phyloP scores from a whole-genome alignment of 352 stramenopile species.

The Pythium rhizo-oryzae region DNA sequence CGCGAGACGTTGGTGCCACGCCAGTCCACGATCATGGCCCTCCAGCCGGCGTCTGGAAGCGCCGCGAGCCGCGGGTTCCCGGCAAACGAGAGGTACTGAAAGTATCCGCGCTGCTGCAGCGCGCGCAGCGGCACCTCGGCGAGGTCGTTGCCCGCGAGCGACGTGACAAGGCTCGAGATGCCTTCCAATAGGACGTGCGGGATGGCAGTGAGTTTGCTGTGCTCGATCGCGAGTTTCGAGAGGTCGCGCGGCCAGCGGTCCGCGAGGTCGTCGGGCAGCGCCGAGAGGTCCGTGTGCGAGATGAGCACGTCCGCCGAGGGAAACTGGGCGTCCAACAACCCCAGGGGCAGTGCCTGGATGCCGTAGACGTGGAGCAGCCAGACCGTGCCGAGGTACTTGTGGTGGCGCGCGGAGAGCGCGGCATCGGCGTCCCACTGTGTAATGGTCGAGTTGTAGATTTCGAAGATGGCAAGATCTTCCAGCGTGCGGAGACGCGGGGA shows the following conservation, averaged over 20 bases:
- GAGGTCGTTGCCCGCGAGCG: conserved; percentile 18
- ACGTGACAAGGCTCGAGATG: background rate
- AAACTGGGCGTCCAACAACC: background rate
- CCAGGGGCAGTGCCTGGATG: background rate
- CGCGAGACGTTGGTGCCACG: background rate
- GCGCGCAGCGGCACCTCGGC: background rate
- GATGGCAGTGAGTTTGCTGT: conserved; percentile 2
- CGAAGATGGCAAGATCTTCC: conserved; percentile 8
- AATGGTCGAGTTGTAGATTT: conserved; percentile 30
- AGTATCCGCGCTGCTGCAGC: background rate
- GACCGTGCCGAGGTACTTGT: conserved; percentile 3
- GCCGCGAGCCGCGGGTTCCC: background rate
- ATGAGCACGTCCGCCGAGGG: background rate
- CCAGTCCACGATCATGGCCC: background rate
- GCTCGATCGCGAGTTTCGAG: conserved; percentile 14
- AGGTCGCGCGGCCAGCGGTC: conserved; percentile 8
- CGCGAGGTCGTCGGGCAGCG: conserved; percentile 10
- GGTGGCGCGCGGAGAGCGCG: background rate
- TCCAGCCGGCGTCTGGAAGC: background rate
- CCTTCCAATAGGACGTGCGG: background rate
- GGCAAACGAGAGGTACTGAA: conserved; percentile 1
- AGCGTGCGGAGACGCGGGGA: conserved; percentile 1
- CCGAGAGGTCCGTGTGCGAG: conserved; percentile 4
- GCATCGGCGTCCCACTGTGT: conserved; percentile 11
- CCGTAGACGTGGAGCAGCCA: conserved; percentile 11